These are phyloP conservation scores for Cryptococcus amylolentus DNA, from an alignment of 1,284 basidiomycete species.

Conservation along the genomic window DNA sequence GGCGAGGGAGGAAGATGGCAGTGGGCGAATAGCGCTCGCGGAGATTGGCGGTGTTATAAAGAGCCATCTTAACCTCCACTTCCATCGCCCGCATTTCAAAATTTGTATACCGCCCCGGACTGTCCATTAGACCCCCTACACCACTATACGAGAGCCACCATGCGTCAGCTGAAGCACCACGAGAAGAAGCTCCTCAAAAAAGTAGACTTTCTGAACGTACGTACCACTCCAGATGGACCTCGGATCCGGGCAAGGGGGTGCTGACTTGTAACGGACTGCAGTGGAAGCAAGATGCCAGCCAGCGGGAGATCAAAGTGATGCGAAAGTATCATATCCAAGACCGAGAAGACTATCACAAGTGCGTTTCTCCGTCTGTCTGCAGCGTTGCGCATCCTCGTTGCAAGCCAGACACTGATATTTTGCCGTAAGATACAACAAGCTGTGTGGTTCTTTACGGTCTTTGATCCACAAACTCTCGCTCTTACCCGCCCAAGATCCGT, in stretches of 20 bases:
- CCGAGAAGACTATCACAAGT: slow-evolving; percentile 95
- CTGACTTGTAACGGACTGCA: slow-evolving; percentile 41
- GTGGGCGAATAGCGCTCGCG: slow-evolving; percentile 1
- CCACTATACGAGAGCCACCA: slow-evolving; percentile 52
- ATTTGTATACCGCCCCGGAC: neutral
- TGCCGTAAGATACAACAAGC: slow-evolving; percentile 77
- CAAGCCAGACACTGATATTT: slow-evolving; percentile 1
- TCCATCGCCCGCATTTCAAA: slow-evolving; percentile 1
- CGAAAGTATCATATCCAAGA: slow-evolving; percentile 92
- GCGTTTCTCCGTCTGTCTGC: slow-evolving; percentile 22
- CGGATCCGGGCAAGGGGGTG: neutral
- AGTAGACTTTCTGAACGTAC: slow-evolving; percentile 84
- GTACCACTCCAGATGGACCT: slow-evolving; percentile 32
- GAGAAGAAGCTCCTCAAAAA: slow-evolving; percentile 93
- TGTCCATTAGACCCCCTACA: neutral
- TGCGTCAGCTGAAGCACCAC: slow-evolving; percentile 89
- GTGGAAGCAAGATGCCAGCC: slow-evolving; percentile 95
- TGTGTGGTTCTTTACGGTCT: slow-evolving; percentile 82
- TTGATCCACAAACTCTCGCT: slow-evolving; percentile 83
- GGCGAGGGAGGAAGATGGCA: neutral
- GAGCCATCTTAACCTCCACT: neutral
- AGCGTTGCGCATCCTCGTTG: neutral
- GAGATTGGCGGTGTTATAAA: slow-evolving; percentile 18
- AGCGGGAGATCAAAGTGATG: slow-evolving; percentile 92
- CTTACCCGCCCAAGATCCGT: slow-evolving; percentile 85